Conservation (phyloP, 371 early-diverging fungal genomes). For the Saksenaea vasiformis region DNA sequence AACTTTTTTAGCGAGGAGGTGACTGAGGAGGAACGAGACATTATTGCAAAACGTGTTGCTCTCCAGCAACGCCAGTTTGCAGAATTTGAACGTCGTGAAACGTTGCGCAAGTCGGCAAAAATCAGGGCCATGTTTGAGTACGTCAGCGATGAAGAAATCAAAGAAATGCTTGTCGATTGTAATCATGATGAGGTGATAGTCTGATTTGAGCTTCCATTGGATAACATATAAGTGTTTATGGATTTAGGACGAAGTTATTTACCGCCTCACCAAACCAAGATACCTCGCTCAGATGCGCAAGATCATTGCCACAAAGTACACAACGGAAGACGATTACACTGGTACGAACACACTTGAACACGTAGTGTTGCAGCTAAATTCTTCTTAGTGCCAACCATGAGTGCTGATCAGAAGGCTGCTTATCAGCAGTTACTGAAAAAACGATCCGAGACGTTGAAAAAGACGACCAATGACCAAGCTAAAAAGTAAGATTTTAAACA, state of each 20-base stretch:
- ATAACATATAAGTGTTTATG: not conserved
- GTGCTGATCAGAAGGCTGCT: conserved; percentile 73
- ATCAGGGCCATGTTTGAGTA: conserved; percentile 74
- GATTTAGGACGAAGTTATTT: conserved; percentile 65
- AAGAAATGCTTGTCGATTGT: conserved; percentile 73
- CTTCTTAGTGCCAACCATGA: conserved; percentile 51
- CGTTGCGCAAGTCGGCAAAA: conserved; percentile 65
- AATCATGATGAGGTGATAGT: conserved; percentile 70
- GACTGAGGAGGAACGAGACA: conserved; percentile 80
- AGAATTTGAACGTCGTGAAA: conserved; percentile 75
- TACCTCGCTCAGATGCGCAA: conserved; percentile 70
- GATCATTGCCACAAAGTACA: conserved; percentile 62
- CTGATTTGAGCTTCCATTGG: not conserved
- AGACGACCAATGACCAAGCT: conserved; percentile 71
- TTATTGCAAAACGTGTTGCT: conserved; percentile 84
- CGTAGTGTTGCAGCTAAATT: too few relatives aligned
- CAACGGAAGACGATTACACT: conserved; percentile 33
- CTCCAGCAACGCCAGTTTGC: conserved; percentile 84
- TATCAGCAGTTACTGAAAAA: conserved; percentile 82
- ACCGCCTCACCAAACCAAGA: conserved; percentile 69
- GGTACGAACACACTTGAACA: conserved; percentile 18
- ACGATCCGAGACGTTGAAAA: conserved; percentile 71
- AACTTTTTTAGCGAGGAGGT: conserved; percentile 83
- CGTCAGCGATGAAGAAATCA: conserved; percentile 79
- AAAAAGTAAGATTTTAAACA: conserved; percentile 57